Evolutionary conservation across 2,329 filamentous ascomycete species (phyloP).

Genomic region (Peltaster fructicola): DNA sequence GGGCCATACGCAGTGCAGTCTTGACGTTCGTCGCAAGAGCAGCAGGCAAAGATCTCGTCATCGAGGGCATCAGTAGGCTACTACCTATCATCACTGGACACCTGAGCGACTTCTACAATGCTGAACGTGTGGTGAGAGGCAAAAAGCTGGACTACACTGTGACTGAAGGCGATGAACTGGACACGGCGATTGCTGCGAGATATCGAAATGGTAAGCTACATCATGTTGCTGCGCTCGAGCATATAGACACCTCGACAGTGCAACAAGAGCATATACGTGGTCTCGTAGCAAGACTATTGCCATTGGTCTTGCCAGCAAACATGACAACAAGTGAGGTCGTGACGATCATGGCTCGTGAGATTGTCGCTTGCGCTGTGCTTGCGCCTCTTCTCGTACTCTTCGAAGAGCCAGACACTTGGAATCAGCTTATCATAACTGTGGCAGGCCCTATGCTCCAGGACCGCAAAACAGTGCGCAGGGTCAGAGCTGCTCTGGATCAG

Average conservation of each 20-base stretch:
- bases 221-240: constrained; percentile 63
- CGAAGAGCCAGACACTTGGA: constrained; percentile 91
- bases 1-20: constrained; percentile 55
- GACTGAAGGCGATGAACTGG: constrained; percentile 90
- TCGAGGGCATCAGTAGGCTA: constrained; percentile 61
- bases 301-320: constrained; percentile 52
- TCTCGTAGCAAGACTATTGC: constrained; percentile 54
- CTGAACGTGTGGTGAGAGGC: constrained; percentile 72
- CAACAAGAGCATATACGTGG: constrained; percentile 80
- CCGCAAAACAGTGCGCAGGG: constrained; percentile 79
- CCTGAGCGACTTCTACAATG: constrained; percentile 77
- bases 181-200: constrained; percentile 87
- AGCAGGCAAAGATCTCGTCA: constrained; percentile 62
- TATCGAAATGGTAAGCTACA: constrained; percentile 81
- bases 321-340: constrained; percentile 69
- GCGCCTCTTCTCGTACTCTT: constrained; percentile 64
- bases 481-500: constrained; percentile 81
- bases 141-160: constrained; percentile 75
- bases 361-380: constrained; percentile 83
- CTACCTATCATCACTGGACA: constrained; percentile 80
- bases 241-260: constrained; percentile 64
- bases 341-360: constrained; percentile 64
- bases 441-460: constrained; percentile 65
- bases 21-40: constrained; percentile 54
- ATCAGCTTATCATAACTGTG: constrained; percentile 83